Conservation (phyloP, 2,329 filamentous ascomycete genomes). For the Fusarium odoratissimum region DNA sequence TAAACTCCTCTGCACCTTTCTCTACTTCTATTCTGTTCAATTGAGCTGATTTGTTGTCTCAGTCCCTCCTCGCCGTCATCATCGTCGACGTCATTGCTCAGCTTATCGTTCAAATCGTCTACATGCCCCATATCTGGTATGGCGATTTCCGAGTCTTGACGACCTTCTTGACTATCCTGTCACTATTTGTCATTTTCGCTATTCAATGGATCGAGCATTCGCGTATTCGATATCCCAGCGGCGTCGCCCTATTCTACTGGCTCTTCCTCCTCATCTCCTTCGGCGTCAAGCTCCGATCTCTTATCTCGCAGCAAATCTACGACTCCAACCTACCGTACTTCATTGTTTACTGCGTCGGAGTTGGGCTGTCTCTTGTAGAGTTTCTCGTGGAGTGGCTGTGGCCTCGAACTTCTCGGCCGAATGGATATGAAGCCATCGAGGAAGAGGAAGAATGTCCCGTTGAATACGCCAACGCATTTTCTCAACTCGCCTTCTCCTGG, state of each 20-base stretch:
- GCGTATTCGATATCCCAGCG: conserved; percentile 85
- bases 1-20: conserved; percentile 52
- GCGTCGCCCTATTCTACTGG: conserved; percentile 93
- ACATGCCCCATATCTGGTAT: conserved; percentile 76
- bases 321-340: conserved; percentile 78
- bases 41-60: conserved; percentile 18
- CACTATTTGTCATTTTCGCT: conserved; percentile 78
- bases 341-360: conserved; percentile 76
- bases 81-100: conserved; percentile 77
- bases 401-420: conserved; percentile 74
- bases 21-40: not conserved
- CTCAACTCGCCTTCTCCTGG: conserved; percentile 93
- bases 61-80: conserved; percentile 73
- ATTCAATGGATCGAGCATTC: conserved; percentile 90
- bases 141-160: conserved; percentile 90
- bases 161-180: conserved; percentile 76
- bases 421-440: conserved; percentile 66
- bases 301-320: conserved; percentile 82
- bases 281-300: conserved; percentile 84
- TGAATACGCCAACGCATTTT: conserved; percentile 95
- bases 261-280: conserved; percentile 83
- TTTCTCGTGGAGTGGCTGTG: conserved; percentile 88
- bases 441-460: conserved; percentile 76
- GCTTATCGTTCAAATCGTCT: conserved; percentile 79
- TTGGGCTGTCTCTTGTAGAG: conserved; percentile 75